Conservation (phyloP, 306 rosid genomes). For the Biancaea sappan region DNA sequence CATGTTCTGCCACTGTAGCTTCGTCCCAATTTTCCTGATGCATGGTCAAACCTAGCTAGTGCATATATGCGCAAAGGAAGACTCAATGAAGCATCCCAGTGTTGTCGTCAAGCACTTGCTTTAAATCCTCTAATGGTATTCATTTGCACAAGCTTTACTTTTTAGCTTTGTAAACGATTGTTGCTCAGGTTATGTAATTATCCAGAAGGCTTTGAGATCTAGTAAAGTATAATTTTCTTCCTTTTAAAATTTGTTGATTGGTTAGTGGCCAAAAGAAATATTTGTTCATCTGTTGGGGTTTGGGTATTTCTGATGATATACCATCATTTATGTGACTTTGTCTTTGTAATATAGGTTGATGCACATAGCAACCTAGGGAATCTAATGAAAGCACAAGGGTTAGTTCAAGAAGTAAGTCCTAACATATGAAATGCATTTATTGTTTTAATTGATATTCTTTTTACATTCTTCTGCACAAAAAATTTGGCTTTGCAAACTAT, state of each 20-base stretch:
- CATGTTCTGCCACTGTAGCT: conserved; percentile 54
- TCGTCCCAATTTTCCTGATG: conserved; percentile 93
- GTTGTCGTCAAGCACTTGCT: conserved; percentile 96
- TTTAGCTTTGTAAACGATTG: conserved; percentile 18
- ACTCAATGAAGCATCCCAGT: conserved; percentile 88
- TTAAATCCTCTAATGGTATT: conserved; percentile 86
- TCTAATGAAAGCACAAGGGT: conserved; percentile 56
- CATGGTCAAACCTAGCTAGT: conserved; percentile 96
- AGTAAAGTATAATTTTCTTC: neutral
- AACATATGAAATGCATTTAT: conserved; percentile 14
- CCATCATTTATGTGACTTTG: conserved; percentile 5
- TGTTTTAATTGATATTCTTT: conserved; percentile 9
- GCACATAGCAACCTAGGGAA: conserved; percentile 59
- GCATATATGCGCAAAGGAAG: conserved; percentile 97
- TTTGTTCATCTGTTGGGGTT: neutral
- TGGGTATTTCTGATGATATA: neutral
- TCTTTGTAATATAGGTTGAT: conserved; percentile 42
- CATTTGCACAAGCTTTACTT: neutral
- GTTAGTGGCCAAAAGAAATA: no score
- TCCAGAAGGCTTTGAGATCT: conserved; percentile 1
- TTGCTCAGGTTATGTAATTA: neutral
- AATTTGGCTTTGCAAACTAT: conserved; percentile 13
- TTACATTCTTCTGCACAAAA: neutral
- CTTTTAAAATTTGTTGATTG: conserved; percentile 1
- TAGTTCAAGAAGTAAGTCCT: conserved; percentile 85